Base-by-base conservation (phyloP, 2,329 filamentous ascomycete species). In the Cladosporium austrohemisphaericum region DNA sequence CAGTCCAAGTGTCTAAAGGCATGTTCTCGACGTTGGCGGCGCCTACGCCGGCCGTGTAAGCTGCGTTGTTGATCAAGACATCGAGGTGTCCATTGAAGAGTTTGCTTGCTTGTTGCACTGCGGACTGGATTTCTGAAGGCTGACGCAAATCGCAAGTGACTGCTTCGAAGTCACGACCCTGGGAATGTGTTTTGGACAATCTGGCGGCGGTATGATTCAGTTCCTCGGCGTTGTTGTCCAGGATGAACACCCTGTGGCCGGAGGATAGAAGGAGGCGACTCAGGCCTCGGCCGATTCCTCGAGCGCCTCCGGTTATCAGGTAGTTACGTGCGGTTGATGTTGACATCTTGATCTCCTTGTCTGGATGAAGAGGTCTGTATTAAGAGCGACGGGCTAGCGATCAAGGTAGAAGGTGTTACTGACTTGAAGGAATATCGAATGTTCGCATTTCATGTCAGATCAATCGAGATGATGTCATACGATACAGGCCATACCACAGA, bases 61-160 rank as follows among this genome's bases (percentile, higher is more conserved):
- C 69, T 7, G 71, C 71, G 49, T 73, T 73, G 57, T 73, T 72
- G 48, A 73, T 59, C 9, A 73, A 60, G 25, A 67, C 68, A 50
- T 73, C 69, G 2, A 73, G 57, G n/a, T 60, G 55, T 43, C 63
- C 62, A 5, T 51, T 47, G 55, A 72, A 71, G 41, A 72, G 62
- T 1, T 51, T 52, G 5, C 49, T 51, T 1, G 68, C 70, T 32
- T 59, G 51, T 3, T 54, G 37, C 1, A 60, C 63, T 7, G 65
- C 66, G 4, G 41, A 46, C 5, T 46, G 43, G 55, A 73, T 65
- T 18, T 67, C 64, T 2, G 44, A 33, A 2, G 65, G 63, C 23
- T 55, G 49, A 10, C 54, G 56, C 4, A 63, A 55, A 25, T 65
- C 55, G 50, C 58, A 62, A 31, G 50, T 29, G 18, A 50, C 16